Base-by-base conservation (phyloP, 345 rosid species). In the Nasturtium officinale region DNA sequence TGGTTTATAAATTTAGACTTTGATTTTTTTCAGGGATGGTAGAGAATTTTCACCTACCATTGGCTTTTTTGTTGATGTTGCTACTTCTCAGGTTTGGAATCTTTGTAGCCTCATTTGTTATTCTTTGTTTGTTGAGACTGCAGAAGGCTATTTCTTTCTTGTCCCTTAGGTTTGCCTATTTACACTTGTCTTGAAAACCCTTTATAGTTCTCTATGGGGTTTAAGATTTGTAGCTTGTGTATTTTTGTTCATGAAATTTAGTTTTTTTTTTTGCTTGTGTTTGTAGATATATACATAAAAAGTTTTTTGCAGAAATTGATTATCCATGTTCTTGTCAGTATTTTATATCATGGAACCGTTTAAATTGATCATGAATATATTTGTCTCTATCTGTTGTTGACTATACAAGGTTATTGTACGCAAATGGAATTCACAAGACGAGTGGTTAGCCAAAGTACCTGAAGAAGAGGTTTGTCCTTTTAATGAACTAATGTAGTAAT, bases 41-140 rank as follows among this genome's bases (percentile, higher is more conserved):
- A 88, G 81, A 71, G 96, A 89, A 70, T 94, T 88, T 82, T 87
- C 97, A 3, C 98, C 97, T 9, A 78, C 90, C 42, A 77, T 78
- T 51, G 96, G 96, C 77, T 89, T 88, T 82, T 94, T 89, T 63
- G 28, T 91, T 29, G 81, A 91, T 75, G 88, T 74, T 73, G 80
- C 48, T 45, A 81, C 79, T 1, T 87, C 91, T 17, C 90, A 88
- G 97, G 98, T 90, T 69, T 13, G 65, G 16, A 40, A 60, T 53
- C 10, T 6, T 3, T 21, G 62, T 66, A 18, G 0, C 8, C 32
- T 46, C 12, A 5, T 45, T 16, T 63, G 6, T 17, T 10, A 43
- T 46, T 53, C 28, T 64, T 45, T 32, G n/a, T n/a, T n/a, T n/a
- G n/a, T n/a, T n/a, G n/a, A n/a, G n/a, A n/a, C n/a, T n/a, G n/a